These are phyloP conservation scores for Breviolum minutum DNA, from an alignment of 73 alveolate species.

Conservation along the genomic window DNA sequence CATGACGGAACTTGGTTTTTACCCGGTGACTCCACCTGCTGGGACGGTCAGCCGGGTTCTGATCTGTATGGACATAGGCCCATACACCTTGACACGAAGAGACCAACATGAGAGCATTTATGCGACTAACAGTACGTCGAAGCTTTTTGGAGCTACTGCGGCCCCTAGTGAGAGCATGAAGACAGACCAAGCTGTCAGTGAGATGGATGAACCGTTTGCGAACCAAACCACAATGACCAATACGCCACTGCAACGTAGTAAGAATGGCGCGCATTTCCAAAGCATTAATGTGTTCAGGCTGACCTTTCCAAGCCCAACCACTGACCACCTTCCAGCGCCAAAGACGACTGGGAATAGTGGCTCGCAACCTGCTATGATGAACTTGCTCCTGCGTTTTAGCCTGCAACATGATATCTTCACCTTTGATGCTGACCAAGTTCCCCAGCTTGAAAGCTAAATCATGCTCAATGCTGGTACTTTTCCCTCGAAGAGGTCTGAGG, in stretches of 20 bases:
- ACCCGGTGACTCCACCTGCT: not conserved
- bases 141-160: not conserved
- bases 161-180: constrained; percentile 25
- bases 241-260: not conserved
- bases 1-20: not conserved
- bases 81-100: not conserved
- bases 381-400: not conserved
- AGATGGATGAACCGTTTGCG: not conserved
- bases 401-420: not conserved
- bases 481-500: not conserved
- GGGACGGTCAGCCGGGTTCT: not conserved
- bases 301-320: not conserved
- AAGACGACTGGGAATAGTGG: not conserved
- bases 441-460: not conserved
- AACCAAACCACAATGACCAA: too few species aligned
- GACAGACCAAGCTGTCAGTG: not conserved
- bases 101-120: not conserved
- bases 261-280: not conserved
- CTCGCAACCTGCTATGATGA: not conserved
- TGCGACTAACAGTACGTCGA: not conserved
- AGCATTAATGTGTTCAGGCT: not conserved
- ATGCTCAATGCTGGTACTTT: too few species aligned
- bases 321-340: not conserved
- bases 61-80: not conserved
- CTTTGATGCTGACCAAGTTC: not conserved